Conservation (phyloP, 306 rosid species). For the Castanea crenata region DNA sequence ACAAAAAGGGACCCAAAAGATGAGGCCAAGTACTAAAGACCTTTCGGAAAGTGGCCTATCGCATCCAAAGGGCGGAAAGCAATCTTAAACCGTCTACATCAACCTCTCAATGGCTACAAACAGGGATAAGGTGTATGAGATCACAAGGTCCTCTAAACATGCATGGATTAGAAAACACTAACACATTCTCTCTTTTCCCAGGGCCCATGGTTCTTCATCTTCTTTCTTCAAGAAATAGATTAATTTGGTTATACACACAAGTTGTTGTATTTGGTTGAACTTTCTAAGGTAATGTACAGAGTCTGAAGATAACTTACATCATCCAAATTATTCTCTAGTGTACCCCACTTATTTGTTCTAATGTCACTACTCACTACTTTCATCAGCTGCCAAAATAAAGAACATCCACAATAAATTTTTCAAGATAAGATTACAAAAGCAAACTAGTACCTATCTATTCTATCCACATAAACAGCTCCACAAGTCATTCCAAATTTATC, state of each 20-base stretch:
- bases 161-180: neutral
- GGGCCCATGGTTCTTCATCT: neutral
- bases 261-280: neutral
- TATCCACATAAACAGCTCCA: constrained; percentile 24
- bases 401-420: constrained; percentile 23
- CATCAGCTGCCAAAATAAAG: constrained; percentile 2
- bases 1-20: constrained; percentile 5
- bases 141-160: neutral
- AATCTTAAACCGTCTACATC: constrained; percentile 8
- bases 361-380: no score
- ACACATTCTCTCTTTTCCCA: neutral
- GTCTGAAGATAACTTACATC: neutral
- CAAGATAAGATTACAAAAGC: constrained; percentile 10
- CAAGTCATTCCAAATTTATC: neutral
- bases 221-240: no score
- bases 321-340: neutral
- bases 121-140: constrained; percentile 27
- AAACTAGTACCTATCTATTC: constrained; percentile 17
- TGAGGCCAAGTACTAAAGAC: constrained; percentile 1
- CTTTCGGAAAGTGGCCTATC: neutral
- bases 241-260: neutral
- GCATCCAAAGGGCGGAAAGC: neutral
- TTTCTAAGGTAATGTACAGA: neutral
- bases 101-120: constrained; percentile 22
- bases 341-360: no score